Percentiles rank a stretch among this genome's conserved stretches.
phyloP scores from a whole-genome alignment of 208 protist genomes.

The Wallacemonas rigidus region DNA sequence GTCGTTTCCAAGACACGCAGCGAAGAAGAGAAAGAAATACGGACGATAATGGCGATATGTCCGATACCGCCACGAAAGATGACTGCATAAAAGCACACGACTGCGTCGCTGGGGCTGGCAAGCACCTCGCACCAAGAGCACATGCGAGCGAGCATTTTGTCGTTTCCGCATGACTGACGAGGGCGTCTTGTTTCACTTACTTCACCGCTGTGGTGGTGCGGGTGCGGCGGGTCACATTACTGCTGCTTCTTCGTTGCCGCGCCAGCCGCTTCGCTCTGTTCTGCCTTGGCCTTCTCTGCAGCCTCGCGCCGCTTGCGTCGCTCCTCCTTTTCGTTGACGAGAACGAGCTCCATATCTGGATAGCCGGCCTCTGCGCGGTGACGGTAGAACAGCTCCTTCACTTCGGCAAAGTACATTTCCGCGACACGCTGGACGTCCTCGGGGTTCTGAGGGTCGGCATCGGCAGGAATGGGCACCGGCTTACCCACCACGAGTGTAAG shows the following conservation, averaged over 20 bases:
- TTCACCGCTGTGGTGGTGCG: too few species aligned
- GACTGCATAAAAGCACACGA: too few species aligned
- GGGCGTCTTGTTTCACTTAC: too few species aligned
- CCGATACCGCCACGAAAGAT: too few species aligned
- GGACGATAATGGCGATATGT: too few species aligned
- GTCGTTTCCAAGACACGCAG: too few species aligned
- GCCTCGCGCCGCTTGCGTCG: constrained; percentile 26
- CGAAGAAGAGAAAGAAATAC: too few species aligned
- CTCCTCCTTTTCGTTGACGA: constrained; percentile 51
- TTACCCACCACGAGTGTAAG: constrained; percentile 80
- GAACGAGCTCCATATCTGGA: constrained; percentile 72
- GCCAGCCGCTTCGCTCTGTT: constrained; percentile 2
- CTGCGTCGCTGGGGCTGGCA: too few species aligned
- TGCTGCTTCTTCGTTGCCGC: constrained; percentile 2
- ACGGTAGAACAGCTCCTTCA: constrained; percentile 72
- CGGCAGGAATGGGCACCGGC: constrained; percentile 54
- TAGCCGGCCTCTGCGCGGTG: constrained; percentile 72
- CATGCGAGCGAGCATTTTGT: too few species aligned
- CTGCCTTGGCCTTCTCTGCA: constrained; percentile 14
- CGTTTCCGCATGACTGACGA: too few species aligned
- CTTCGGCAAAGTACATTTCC: constrained; percentile 60
- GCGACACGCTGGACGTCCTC: constrained; percentile 55
- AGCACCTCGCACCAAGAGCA: too few species aligned
- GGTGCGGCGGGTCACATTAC: background rate
- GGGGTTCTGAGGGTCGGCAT: constrained; percentile 52